Conservation (phyloP, 2,329 filamentous ascomycete species). For the Simplicillium aogashimaense region DNA sequence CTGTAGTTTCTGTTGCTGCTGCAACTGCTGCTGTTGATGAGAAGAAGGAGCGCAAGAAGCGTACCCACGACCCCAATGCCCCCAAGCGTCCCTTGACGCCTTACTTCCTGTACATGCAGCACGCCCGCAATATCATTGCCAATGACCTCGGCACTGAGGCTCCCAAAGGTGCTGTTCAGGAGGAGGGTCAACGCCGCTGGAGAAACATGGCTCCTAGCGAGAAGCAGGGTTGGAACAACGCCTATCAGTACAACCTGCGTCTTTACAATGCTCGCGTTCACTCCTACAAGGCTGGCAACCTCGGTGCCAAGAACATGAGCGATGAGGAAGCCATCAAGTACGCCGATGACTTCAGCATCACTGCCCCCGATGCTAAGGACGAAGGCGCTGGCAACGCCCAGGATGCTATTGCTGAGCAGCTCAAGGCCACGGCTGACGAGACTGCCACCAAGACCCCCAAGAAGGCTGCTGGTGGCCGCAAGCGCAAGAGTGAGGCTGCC, state of each 20-base stretch:
- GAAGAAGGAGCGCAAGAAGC: conserved; percentile 87
- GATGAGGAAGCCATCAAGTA: conserved; percentile 52
- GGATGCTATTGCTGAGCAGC: conserved; percentile 49
- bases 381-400: conserved; percentile 25
- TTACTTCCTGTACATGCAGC: conserved; percentile 91
- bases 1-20: conserved; percentile 23
- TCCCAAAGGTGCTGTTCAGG: conserved; percentile 77
- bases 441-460: conserved; percentile 47
- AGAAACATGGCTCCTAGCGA: conserved; percentile 62
- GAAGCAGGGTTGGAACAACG: conserved; percentile 61
- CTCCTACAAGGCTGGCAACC: conserved; percentile 53
- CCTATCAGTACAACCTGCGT: conserved; percentile 57
- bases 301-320: conserved; percentile 47
- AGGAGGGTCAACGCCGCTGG: conserved; percentile 83
- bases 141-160: conserved; percentile 64
- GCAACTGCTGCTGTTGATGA: conserved; percentile 43
- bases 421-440: conserved; percentile 30
- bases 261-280: conserved; percentile 57
- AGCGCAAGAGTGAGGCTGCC: conserved; percentile 44
- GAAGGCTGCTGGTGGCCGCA: conserved; percentile 38
- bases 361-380: conserved; percentile 39
- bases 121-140: conserved; percentile 74
- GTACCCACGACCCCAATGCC: conserved; percentile 79
- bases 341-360: conserved; percentile 47
- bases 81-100: conserved; percentile 90